Evolutionary conservation across 2,329 filamentous ascomycete species (phyloP), one percentile per base, ranked within the genome.

Genomic region (Pseudocercospora ulei): DNA sequence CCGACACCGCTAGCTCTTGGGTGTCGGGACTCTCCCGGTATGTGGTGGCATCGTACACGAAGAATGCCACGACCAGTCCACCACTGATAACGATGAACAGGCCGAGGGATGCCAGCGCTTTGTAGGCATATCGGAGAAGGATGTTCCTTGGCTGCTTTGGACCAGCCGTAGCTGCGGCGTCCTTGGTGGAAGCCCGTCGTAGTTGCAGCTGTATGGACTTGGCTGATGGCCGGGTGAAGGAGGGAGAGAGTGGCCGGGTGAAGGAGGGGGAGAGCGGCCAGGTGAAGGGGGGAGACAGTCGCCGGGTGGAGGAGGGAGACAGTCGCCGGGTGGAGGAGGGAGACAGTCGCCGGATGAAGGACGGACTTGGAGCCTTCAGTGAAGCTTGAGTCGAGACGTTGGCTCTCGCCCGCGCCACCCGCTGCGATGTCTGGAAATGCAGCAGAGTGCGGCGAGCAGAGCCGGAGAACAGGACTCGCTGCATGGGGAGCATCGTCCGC

Each of bases 41-140:
- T 8, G 90, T 98, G 31, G 77, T 80, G 6, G 87, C 80, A 66
- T 98, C 90, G 65, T 93, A 98, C 52, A 90, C 53, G 65, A 98
- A 98, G 69, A 98, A 95, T 33, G 71, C 81, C 12, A 86, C 63
- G 4, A 96, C 71, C 4, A 82, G 70, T 3, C 72, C 65, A 20
- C 81, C 78, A 38, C 82, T 60, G 35, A 88, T 70, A 5, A 79
- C 68, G 23, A 90, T 71, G 34, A 88, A 82, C 42, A 82, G 77
- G 24, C 90, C 90, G 13, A 84, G 62, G 53, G 73, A 74, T 2
- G 81, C 76, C 20, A 33, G 80, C 19, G 74, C 69, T 50, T 81
- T 74, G 58, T 82, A 84, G 29, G 76, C 60, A 54, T 82, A 76
- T 30, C 66, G 65, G 5, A 65, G 46, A 1, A 33, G 11, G 7